Conservation (phyloP, 1,139 yeast species). For the Kurtzmaniella natalensis region DNA sequence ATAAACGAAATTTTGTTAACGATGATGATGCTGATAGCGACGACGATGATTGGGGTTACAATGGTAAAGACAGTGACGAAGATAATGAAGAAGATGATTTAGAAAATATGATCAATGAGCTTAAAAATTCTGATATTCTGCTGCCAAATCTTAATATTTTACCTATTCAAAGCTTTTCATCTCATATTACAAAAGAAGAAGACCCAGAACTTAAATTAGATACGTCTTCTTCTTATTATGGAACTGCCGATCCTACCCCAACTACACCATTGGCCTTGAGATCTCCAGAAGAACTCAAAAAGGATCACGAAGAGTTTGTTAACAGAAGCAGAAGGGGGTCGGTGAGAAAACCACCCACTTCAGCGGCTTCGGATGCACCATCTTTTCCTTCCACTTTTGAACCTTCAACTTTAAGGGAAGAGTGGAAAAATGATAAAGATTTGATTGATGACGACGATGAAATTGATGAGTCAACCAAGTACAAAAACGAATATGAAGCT, state of each 20-base stretch:
- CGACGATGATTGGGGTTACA: slow-evolving; percentile 20
- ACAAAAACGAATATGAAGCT: not conserved
- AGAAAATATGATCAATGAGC: slow-evolving; percentile 29
- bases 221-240: slow-evolving; percentile 3
- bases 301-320: not conserved
- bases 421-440: not conserved
- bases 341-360: slow-evolving; percentile 1
- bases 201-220: too few species aligned
- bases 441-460: not conserved
- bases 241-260: slow-evolving; percentile 1
- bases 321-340: not conserved
- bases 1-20: slow-evolving; percentile 12
- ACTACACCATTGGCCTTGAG: not conserved
- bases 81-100: slow-evolving; percentile 9
- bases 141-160: not conserved
- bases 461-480: too few species aligned
- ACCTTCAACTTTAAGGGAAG: not conserved
- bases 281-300: not conserved
- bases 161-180: not conserved
- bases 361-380: not conserved
- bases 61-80: slow-evolving; percentile 20
- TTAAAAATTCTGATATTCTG: not conserved
- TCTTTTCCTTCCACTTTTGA: not conserved
- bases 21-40: slow-evolving; percentile 8
- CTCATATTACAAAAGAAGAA: too few species aligned